Base-by-base conservation (phyloP, 2,329 filamentous ascomycete species). In the Aspergillus sp. region DNA sequence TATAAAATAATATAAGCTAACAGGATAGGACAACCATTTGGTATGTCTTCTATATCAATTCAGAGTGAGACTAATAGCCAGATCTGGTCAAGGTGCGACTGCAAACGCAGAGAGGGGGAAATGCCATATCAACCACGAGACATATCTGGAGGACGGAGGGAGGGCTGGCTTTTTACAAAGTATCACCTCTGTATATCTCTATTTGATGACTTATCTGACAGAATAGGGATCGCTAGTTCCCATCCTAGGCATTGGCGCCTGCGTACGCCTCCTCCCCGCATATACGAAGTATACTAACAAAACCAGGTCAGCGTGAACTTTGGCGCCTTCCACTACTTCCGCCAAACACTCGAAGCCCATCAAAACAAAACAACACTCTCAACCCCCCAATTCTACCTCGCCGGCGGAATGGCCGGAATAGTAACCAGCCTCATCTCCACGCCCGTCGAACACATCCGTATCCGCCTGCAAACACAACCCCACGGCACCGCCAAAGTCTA, bases 81-180 rank as follows among this genome's bases (percentile, higher is more conserved):
- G 91, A 96, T 75, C 96, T 96, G 52, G 85, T 98, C 74, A 98
- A 98, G 74, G 93, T 98, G 59, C 88, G 93, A 44, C 79, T 98
- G 39, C 93, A 98, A 69, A 98, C 93, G 11, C 86, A 86, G 42
- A 83, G 78, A 19, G 80, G 88, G 56, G 77, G 80, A 42, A 85
- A 81, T 52, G 93, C 93, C 42, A 70, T 94, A 37, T 78, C 88
- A 58, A 88, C 88, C 54, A 93, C 90, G 6, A 78, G 78, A 40
- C 81, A 85, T 51, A 97, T 98, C 72, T 88, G 88, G 70, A 83
- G 81, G 59, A 85, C 88, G 60, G 93, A 98, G 68, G 93, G 93
- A 1, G 77, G 90, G 2, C 72, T 87, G 9, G 93, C 93, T 45
- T 98, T 98, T 75, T 98, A 98, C 81, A 98, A 19, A 19, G 19